A percentile compares a stretch with the other conserved stretches of the same genome.
phyloP scores from a whole-genome alignment of 441 rosid species.

The Pelargonium cotyledonis region DNA sequence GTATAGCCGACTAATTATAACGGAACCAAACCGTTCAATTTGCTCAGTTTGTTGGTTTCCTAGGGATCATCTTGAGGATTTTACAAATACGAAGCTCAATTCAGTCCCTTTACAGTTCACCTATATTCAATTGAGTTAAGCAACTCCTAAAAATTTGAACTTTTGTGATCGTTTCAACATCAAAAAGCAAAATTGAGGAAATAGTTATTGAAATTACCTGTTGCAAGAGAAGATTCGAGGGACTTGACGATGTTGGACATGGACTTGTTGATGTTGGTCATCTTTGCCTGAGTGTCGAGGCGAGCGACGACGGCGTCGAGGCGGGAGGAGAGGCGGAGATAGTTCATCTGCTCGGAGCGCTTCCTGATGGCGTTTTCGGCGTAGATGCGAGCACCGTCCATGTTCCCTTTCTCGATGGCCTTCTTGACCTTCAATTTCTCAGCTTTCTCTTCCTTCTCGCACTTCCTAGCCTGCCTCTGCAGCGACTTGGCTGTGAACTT shows the following conservation, averaged over 20 bases:
- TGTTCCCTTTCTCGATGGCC: background rate
- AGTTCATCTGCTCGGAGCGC: constrained; percentile 94
- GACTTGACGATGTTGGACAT: constrained; percentile 78
- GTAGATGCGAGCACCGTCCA: constrained; percentile 35
- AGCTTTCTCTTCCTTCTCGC: background rate
- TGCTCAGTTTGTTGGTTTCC: too few relatives aligned
- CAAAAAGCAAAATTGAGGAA: background rate
- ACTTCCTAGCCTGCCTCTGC: constrained; percentile 30
- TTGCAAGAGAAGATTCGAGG: constrained; percentile 72
- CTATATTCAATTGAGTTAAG: too few relatives aligned
- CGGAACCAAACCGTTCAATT: too few relatives aligned
- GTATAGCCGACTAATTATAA: too few relatives aligned
- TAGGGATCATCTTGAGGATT: too few relatives aligned
- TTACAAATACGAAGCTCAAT: too few relatives aligned
- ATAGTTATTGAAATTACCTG: constrained; percentile 39
- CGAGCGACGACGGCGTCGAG: constrained; percentile 88
- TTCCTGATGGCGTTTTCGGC: constrained; percentile 95
- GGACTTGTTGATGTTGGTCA: constrained; percentile 76
- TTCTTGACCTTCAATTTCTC: background rate
- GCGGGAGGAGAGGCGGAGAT: constrained; percentile 74
- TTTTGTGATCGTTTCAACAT: too few relatives aligned
- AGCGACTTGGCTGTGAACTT: constrained; percentile 83
- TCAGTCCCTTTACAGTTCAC: too few relatives aligned
- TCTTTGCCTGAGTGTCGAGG: constrained; percentile 88
- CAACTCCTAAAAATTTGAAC: background rate